A percentile compares a stretch with the other conserved stretches of the same genome.
Conservation (phyloP, 2,329 filamentous ascomycete species). For the Clarireedia sp. region DNA sequence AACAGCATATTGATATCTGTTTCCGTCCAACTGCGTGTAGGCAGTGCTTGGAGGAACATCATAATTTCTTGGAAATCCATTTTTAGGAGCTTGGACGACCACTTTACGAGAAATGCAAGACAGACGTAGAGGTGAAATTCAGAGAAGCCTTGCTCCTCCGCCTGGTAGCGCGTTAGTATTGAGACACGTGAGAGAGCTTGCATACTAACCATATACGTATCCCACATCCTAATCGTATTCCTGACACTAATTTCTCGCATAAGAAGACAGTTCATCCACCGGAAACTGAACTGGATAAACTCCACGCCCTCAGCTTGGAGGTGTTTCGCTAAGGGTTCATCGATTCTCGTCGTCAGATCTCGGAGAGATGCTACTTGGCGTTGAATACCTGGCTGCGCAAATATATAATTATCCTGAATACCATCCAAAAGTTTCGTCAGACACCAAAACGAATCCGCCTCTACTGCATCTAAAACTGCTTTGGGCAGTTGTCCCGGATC, state of each 20-base stretch:
- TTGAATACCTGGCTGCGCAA: conserved; percentile 93
- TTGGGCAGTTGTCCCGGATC: conserved; percentile 90
- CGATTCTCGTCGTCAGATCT: conserved; percentile 86
- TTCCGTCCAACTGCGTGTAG: conserved; percentile 90
- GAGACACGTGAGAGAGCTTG: too few species aligned
- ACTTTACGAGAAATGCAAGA: conserved; percentile 95
- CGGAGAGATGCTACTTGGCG: conserved; percentile 82
- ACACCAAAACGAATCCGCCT: conserved; percentile 98
- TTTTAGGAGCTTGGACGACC: conserved; percentile 87
- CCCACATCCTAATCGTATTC: conserved; percentile 99
- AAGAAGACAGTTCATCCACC: conserved; percentile 98
- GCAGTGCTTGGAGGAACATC: conserved; percentile 97
- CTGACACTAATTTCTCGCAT: conserved; percentile 97
- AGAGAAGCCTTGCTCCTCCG: conserved; percentile 96
- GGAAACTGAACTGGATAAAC: conserved; percentile 98
- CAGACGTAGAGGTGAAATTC: conserved; percentile 98
- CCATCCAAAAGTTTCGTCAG: conserved; percentile 95
- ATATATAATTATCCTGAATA: conserved; percentile 98
- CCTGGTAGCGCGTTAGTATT: conserved; percentile 42
- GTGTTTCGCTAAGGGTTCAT: conserved; percentile 75
- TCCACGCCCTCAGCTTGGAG: conserved; percentile 87
- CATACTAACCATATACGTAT: conserved; percentile 81
- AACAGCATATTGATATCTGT: conserved; percentile 95
- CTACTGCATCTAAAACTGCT: conserved; percentile 87
- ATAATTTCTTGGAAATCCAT: conserved; percentile 99